Evolutionary conservation across 2,329 filamentous ascomycete species (phyloP).

Genomic region (Diaporthe capsici): DNA sequence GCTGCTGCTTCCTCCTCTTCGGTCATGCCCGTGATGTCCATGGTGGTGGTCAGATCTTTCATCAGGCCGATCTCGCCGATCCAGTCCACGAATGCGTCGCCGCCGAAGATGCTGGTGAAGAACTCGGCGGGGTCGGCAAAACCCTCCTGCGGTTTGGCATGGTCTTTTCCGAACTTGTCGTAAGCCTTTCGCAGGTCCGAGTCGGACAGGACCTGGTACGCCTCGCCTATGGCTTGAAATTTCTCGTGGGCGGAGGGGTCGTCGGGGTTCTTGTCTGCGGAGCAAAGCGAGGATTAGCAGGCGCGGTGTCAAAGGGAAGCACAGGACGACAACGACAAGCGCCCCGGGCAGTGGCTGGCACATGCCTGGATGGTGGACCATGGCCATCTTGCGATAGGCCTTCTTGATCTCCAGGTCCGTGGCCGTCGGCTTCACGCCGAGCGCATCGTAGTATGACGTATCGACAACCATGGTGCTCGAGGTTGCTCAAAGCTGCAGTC

Average conservation of each 20-base stretch:
- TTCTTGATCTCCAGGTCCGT: slow-evolving; percentile 97
- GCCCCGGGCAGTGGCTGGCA: slow-evolving; percentile 5
- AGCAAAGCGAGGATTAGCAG: slow-evolving; percentile 37
- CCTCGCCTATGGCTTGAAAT: slow-evolving; percentile 88
- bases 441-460: slow-evolving; percentile 88
- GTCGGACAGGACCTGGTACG: slow-evolving; percentile 87
- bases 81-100: slow-evolving; percentile 94
- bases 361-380: slow-evolving; percentile 89
- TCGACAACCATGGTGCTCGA: slow-evolving; percentile 83
- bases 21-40: slow-evolving; percentile 95
- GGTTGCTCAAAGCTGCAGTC: slow-evolving; percentile 13
- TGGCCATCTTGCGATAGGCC: slow-evolving; percentile 94
- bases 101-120: slow-evolving; percentile 98
- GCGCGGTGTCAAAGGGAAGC: neutral
- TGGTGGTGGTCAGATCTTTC: slow-evolving; percentile 97
- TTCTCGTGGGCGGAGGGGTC: slow-evolving; percentile 94
- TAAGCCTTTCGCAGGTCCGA: slow-evolving; percentile 90
- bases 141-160: slow-evolving; percentile 89
- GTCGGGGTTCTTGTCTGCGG: slow-evolving; percentile 93
- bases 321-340: neutral
- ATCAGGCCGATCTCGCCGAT: slow-evolving; percentile 99
- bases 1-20: slow-evolving; percentile 77
- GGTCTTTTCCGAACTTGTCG: slow-evolving; percentile 97
- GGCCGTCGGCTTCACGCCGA: slow-evolving; percentile 87
- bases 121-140: slow-evolving; percentile 98